Evolutionary conservation across 2,329 filamentous ascomycete genomes (phyloP), one percentile per base, ranked within the genome.

Genomic region (Metarhizium sp.): DNA sequence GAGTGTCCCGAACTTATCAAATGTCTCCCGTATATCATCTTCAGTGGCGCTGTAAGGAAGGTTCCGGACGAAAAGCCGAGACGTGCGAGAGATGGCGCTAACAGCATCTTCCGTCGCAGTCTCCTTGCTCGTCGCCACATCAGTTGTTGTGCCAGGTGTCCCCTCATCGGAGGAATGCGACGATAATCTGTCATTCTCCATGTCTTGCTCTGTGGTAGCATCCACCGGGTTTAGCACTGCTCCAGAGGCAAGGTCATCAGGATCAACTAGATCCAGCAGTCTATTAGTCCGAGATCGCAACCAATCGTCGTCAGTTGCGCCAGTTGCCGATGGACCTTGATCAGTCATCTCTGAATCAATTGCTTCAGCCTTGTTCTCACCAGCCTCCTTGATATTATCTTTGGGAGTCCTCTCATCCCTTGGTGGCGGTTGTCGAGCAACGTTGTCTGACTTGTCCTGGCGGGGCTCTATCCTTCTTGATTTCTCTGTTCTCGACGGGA

Each of bases 11-110:
- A 86, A 92, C 30, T 78, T 76, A 49, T 77, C 75, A 66, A 97
- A 96, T 50, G 86, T 75, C 30, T 80, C 75, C 57, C 84, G 80
- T 5, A 99, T 75, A 62, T 96, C 89, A 49, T 88, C 83, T 64
- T 94, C 86, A 0, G 82, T 87, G 18, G 86, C 82, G 58, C 82
- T 84, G 68, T 94, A 99, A 13, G 91, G 82, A 47, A 99, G 76
- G 67, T 99, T 99, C 52, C 94, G 82, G 30, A 96, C 77, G 69
- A 96, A 99, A 1, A 99, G 75, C 59, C 94, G 84, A 57, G 84
- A 84, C 50, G 86, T 95, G 55, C 82, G 77, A 55, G 79, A 80
- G 58, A 96, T 87, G 52, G 81, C 78, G 51, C 85, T 79, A 53
- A 85, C 70, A 57, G 69, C 55, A 53, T 59, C 59, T 52, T 61